phyloP scores from a whole-genome alignment of 2,329 filamentous ascomycete genomes.

The Fusarium devonianum region DNA sequence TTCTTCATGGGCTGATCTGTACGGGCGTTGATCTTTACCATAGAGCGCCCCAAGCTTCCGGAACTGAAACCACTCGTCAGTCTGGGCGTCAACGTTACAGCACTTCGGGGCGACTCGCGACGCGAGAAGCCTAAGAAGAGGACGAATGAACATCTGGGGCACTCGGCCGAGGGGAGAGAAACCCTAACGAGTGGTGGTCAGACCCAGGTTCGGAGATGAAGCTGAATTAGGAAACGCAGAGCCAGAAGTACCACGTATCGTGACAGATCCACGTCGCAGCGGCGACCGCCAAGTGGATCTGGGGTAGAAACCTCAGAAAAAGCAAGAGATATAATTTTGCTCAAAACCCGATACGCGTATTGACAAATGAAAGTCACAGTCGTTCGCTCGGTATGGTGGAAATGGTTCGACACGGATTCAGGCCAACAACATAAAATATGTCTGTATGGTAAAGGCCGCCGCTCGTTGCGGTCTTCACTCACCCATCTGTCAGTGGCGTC shows the following conservation, averaged over 20 bases:
- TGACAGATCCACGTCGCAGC: slow-evolving; percentile 37
- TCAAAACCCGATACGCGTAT: slow-evolving; percentile 27
- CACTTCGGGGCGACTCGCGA: slow-evolving; percentile 16
- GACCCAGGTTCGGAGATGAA: slow-evolving; percentile 39
- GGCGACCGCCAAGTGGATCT: slow-evolving; percentile 38
- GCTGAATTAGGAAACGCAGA: slow-evolving; percentile 37
- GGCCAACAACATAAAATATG: slow-evolving; percentile 31
- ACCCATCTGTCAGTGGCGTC: slow-evolving; percentile 24
- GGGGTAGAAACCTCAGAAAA: slow-evolving; percentile 38
- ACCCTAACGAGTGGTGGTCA: slow-evolving; percentile 19
- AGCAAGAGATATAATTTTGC: slow-evolving; percentile 20
- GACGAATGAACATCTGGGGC: slow-evolving; percentile 30
- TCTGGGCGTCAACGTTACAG: slow-evolving; percentile 21
- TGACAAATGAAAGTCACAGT: slow-evolving; percentile 7
- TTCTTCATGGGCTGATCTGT: slow-evolving; percentile 27
- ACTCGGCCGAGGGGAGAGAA: slow-evolving; percentile 39
- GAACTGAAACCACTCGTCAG: slow-evolving; percentile 36
- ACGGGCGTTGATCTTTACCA: slow-evolving; percentile 33
- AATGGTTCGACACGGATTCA: slow-evolving; percentile 9
- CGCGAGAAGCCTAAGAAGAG: slow-evolving; percentile 16
- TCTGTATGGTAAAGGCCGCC: slow-evolving; percentile 1
- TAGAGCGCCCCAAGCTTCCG: slow-evolving; percentile 22
- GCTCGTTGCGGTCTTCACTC: slow-evolving; percentile 17
- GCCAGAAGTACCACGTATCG: slow-evolving; percentile 23
- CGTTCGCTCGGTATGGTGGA: slow-evolving; percentile 19